These are phyloP conservation scores for Lactarius trivialis DNA, from an alignment of 768 basidiomycete genomes.

Conservation along the genomic window DNA sequence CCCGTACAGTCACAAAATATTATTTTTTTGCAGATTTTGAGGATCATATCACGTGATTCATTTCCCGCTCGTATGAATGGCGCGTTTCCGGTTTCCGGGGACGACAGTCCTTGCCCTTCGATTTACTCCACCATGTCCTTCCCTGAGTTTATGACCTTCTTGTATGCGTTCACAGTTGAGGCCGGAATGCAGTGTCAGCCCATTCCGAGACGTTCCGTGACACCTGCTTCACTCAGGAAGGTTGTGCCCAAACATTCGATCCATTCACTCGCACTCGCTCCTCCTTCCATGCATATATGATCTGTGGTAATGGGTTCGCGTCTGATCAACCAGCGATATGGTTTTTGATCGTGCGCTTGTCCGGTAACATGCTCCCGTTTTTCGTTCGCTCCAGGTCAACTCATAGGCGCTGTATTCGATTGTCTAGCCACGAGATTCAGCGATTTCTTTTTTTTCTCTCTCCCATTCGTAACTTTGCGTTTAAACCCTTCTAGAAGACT, in stretches of 20 bases:
- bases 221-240: not conserved
- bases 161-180: not conserved
- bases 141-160: not conserved
- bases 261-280: not conserved
- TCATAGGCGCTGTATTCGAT: not conserved
- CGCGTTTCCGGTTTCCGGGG: not conserved
- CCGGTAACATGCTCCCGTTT: not conserved
- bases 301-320: not conserved
- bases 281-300: not conserved
- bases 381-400: not conserved
- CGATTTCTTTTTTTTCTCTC: not conserved
- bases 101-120: not conserved
- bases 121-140: conserved; percentile 5
- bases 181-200: not conserved
- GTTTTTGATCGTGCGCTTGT: not conserved
- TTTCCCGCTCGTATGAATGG: not conserved
- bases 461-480: not conserved
- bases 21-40: not conserved
- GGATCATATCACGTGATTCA: conserved; percentile 8
- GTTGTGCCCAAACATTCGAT: not conserved
- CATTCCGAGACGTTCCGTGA: not conserved
- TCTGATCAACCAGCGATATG: not conserved
- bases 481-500: not conserved
- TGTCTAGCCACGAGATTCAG: not conserved
- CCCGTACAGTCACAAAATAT: too few species aligned